A percentile compares a stretch with the other conserved stretches of the same genome.
These are phyloP conservation scores for Phytophthora sp. DNA, from an alignment of 352 stramenopile species.

Conservation along the genomic window DNA sequence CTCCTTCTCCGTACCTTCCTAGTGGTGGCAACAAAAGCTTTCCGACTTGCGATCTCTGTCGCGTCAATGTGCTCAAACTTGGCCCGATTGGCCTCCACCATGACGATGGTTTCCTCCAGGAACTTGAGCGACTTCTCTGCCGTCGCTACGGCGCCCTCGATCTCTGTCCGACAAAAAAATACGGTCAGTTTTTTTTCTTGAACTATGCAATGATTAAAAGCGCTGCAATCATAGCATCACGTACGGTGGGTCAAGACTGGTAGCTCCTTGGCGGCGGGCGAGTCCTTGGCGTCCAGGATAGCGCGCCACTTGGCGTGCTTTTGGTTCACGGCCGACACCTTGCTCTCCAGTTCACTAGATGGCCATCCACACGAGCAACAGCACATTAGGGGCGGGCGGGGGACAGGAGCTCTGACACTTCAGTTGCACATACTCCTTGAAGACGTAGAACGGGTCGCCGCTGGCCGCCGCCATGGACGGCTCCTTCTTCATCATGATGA, in stretches of 20 bases:
- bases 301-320: slow-evolving; percentile 73
- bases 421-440: slow-evolving; percentile 69
- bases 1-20: slow-evolving; percentile 39
- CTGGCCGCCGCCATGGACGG: slow-evolving; percentile 45
- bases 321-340: slow-evolving; percentile 75
- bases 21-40: slow-evolving; percentile 68
- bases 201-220: neutral
- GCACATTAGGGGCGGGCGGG: neutral
- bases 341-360: slow-evolving; percentile 74
- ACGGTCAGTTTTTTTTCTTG: neutral
- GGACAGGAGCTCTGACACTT: neutral
- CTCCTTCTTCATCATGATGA: slow-evolving; percentile 37
- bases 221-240: slow-evolving; percentile 17
- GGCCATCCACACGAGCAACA: neutral
- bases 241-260: slow-evolving; percentile 59
- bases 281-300: slow-evolving; percentile 52
- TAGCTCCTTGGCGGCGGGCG: slow-evolving; percentile 55
- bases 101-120: slow-evolving; percentile 83
- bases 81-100: slow-evolving; percentile 78
- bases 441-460: slow-evolving; percentile 84
- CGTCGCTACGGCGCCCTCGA: slow-evolving; percentile 51
- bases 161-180: slow-evolving; percentile 53
- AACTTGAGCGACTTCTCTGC: slow-evolving; percentile 84
- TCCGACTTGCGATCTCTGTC: slow-evolving; percentile 66
- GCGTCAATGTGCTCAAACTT: slow-evolving; percentile 87